Evolutionary conservation across 2,329 filamentous ascomycete genomes (phyloP).

Genomic region (Stemphylium vesicarium): DNA sequence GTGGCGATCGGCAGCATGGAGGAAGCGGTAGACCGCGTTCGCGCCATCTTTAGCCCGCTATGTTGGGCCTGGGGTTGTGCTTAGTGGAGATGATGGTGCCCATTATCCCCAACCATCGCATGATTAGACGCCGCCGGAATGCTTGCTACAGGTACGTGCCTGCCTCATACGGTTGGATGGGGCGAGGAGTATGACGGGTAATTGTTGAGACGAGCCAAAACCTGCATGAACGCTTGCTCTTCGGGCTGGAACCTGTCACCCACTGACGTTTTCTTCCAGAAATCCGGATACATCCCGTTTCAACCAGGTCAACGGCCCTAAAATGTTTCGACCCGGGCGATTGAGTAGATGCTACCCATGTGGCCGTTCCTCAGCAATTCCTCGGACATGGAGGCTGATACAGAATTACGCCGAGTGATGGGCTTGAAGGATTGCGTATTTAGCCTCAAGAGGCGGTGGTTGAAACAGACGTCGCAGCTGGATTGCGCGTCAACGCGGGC

Average conservation of each 20-base stretch:
- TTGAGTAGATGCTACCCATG: not conserved
- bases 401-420: conserved; percentile 7
- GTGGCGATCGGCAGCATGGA: conserved; percentile 42
- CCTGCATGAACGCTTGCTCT: no score
- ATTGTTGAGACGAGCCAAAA: no score
- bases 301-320: not conserved
- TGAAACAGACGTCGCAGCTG: conserved; percentile 19
- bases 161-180: no score
- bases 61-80: conserved; percentile 13
- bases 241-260: no score
- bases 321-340: conserved; percentile 9
- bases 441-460: conserved; percentile 8
- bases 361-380: not conserved
- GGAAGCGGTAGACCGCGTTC: conserved; percentile 31
- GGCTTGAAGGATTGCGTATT: conserved; percentile 4
- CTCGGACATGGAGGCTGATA: not conserved
- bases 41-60: conserved; percentile 23
- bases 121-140: no score
- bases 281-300: no score
- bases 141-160: no score
- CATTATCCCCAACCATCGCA: no score
- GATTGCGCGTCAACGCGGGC: conserved; percentile 17
- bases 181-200: no score
- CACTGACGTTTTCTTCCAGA: no score
- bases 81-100: not conserved